These are phyloP conservation scores for Cladorrhinum samala DNA, from an alignment of 495 filamentous ascomycete genomes.

Conservation along the genomic window DNA sequence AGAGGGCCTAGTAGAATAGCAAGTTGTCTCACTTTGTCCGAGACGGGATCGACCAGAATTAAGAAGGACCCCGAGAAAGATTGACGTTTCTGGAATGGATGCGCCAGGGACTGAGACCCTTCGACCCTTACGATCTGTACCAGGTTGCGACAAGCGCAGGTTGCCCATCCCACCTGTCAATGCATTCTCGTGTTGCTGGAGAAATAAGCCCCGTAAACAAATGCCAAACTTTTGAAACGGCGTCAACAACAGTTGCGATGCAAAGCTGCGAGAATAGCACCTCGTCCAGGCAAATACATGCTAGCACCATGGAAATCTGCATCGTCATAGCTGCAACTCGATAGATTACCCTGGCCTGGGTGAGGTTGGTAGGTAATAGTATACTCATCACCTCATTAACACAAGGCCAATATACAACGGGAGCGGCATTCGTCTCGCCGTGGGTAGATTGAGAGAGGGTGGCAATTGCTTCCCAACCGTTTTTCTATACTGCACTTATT, in stretches of 20 bases:
- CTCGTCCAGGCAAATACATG: too few species aligned
- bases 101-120: neutral
- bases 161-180: neutral
- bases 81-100: conserved; percentile 12
- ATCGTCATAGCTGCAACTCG: neutral
- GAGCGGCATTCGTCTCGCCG: conserved; percentile 15
- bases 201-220: conserved; percentile 2
- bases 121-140: neutral
- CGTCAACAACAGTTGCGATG: neutral
- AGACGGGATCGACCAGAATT: conserved; percentile 3
- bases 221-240: too few species aligned
- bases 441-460: conserved; percentile 4
- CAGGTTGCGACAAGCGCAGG: neutral
- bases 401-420: conserved; percentile 14
- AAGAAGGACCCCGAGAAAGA: conserved; percentile 11
- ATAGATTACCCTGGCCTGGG: neutral
- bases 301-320: conserved; percentile 14
- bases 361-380: conserved; percentile 2
- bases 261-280: conserved; percentile 10
- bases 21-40: conserved; percentile 6
- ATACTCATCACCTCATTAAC: conserved; percentile 6
- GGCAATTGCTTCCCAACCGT: conserved; percentile 1
- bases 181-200: neutral
- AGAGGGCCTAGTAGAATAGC: too few species aligned
- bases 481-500: neutral